phyloP scores from a whole-genome alignment of 176 grass and related monocot genomes.

The Carex kokanica region DNA sequence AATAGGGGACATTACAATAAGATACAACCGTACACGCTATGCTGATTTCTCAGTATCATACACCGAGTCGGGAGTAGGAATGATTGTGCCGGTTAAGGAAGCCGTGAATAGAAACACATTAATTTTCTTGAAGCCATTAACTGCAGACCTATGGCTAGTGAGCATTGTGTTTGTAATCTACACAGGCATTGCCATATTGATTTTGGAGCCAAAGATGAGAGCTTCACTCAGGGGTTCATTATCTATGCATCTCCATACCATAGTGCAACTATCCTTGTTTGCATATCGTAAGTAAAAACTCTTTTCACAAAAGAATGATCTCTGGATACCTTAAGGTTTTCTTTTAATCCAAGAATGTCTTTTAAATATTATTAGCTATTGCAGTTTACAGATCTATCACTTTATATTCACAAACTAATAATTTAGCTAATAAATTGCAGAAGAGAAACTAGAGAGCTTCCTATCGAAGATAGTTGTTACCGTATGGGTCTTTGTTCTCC shows the following conservation, averaged over 20 bases:
- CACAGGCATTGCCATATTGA: constrained; percentile 43
- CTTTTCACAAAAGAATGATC: no score
- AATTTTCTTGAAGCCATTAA: constrained; percentile 59
- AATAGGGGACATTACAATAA: constrained; percentile 59
- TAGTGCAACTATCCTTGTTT: constrained; percentile 42
- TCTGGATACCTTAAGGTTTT: constrained; percentile 2
- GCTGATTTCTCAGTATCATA: constrained; percentile 53
- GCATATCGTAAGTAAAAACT: constrained; percentile 29
- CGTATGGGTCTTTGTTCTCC: constrained; percentile 47
- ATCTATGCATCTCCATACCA: constrained; percentile 15
- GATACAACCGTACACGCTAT: constrained; percentile 30
- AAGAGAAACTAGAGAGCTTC: constrained; percentile 31
- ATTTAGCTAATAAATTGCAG: background rate
- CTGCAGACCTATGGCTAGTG: constrained; percentile 40
- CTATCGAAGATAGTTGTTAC: constrained; percentile 43
- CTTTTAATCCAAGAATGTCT: background rate
- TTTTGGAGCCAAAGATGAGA: constrained; percentile 41
- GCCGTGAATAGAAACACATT: constrained; percentile 27
- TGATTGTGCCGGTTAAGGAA: constrained; percentile 42
- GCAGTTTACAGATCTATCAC: background rate
- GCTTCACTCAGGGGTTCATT: constrained; percentile 35
- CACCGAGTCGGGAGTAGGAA: constrained; percentile 41
- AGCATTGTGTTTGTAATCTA: constrained; percentile 38
- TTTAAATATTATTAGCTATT: no score
- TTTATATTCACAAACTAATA: no score